phyloP scores from a whole-genome alignment of 2,329 filamentous ascomycete genomes.

The Arthroderma uncinatum region DNA sequence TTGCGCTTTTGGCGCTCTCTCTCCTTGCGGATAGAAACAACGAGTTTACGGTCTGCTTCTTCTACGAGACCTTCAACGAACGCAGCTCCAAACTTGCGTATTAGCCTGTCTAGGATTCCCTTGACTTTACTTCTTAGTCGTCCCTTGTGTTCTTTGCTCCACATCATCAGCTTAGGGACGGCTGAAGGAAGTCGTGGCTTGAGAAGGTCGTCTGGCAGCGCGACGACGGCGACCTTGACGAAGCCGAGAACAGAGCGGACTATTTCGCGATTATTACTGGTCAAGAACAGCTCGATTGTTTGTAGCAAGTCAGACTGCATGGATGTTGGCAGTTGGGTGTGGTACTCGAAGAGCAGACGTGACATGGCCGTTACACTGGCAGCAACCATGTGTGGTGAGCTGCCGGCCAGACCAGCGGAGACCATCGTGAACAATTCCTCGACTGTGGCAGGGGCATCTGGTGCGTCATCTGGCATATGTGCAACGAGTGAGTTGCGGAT shows the following conservation, averaged over 20 bases:
- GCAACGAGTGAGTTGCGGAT: conserved; percentile 81
- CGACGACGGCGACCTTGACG: conserved; percentile 88
- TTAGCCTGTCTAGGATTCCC: conserved; percentile 91
- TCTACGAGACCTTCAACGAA: conserved; percentile 69
- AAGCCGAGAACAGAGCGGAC: conserved; percentile 91
- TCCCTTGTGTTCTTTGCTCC: conserved; percentile 96
- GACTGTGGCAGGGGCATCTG: conserved; percentile 64
- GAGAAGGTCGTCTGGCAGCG: conserved; percentile 68
- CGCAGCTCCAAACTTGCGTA: conserved; percentile 78
- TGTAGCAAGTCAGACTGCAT: conserved; percentile 76
- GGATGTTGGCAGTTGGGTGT: conserved; percentile 53
- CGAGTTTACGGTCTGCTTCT: conserved; percentile 76
- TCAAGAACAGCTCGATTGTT: conserved; percentile 91
- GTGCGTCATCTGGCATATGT: conserved; percentile 73
- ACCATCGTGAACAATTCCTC: conserved; percentile 99
- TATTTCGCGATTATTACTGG: conserved; percentile 92
- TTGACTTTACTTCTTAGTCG: conserved; percentile 96
- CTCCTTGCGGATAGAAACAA: conserved; percentile 89
- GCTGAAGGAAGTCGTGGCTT: conserved; percentile 63
- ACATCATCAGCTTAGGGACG: conserved; percentile 82
- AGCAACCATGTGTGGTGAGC: conserved; percentile 92
- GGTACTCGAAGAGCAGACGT: conserved; percentile 87
- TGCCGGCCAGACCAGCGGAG: conserved; percentile 82
- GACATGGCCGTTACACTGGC: conserved; percentile 93
- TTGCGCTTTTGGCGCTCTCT: conserved; percentile 84